Evolutionary conservation across 441 rosid genomes (phyloP).

Genomic region (Aleurites moluccanus): DNA sequence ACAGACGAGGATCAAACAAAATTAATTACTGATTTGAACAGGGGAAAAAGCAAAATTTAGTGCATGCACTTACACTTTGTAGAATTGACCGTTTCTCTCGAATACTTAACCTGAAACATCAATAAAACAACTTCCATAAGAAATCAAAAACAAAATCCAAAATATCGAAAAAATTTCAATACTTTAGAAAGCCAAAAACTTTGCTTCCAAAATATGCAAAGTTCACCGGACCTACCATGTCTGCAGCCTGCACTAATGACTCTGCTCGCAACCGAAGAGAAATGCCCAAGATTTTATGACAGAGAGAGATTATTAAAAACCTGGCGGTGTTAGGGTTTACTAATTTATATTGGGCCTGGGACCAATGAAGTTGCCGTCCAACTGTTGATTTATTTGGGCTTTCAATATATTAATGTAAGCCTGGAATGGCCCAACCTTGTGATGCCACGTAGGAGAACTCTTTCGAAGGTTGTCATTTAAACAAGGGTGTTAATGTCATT

Average conservation of each 20-base stretch:
- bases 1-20: not conserved
- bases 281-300: too few relatives aligned
- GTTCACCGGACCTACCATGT: slow-evolving; percentile 32
- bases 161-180: not conserved
- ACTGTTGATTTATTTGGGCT: not conserved
- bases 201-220: not conserved
- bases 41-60: not conserved
- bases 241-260: slow-evolving; percentile 18
- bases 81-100: too few relatives aligned
- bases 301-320: too few relatives aligned
- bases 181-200: not conserved
- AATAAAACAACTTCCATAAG: slow-evolving; percentile 13
- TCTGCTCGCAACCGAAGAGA: not conserved
- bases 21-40: not conserved
- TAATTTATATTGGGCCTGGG: too few relatives aligned
- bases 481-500: slow-evolving; percentile 21
- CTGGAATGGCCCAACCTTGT: not conserved
- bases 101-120: slow-evolving; percentile 46
- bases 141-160: not conserved
- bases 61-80: slow-evolving; percentile 54
- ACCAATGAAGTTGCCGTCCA: too few relatives aligned
- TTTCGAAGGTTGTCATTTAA: not conserved
- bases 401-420: not conserved
- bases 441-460: not conserved
- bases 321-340: too few relatives aligned